Evolutionary conservation across 345 rosid species (phyloP).

Genomic region (Angophora floribunda): DNA sequence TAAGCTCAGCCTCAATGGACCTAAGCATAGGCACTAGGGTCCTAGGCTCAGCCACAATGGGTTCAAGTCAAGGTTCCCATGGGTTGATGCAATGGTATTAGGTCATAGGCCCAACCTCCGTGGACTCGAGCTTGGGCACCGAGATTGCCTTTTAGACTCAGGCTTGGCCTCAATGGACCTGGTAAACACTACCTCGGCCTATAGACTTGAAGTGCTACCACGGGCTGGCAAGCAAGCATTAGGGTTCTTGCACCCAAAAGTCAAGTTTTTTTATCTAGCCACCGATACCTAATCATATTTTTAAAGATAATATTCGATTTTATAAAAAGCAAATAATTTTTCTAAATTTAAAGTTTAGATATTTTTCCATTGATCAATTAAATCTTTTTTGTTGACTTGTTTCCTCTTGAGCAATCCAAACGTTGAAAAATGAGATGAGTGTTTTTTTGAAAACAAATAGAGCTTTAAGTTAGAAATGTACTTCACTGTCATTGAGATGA

Average conservation of each 20-base stretch:
- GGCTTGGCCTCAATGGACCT: background rate
- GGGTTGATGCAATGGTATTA: background rate
- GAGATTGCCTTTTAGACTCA: background rate
- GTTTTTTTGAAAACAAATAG: too few species aligned
- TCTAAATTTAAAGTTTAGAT: too few species aligned
- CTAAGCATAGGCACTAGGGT: background rate
- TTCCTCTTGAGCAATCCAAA: background rate
- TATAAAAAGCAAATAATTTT: too few species aligned
- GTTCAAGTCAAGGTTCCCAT: background rate
- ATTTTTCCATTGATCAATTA: background rate
- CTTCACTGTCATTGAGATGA: background rate
- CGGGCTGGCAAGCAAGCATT: background rate
- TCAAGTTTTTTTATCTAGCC: background rate
- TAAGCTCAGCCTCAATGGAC: background rate
- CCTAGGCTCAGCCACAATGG: background rate
- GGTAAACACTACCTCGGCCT: background rate
- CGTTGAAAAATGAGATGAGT: background rate
- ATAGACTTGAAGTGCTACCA: rapidly evolving
- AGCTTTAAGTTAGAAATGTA: background rate
- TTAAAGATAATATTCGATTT: too few species aligned
- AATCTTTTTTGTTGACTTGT: background rate
- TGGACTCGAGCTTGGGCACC: background rate
- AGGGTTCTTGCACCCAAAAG: background rate
- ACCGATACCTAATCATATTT: background rate
- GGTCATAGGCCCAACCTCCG: background rate